Conservation (phyloP, 2,329 filamentous ascomycete genomes). For the Colletotrichum magnum region DNA sequence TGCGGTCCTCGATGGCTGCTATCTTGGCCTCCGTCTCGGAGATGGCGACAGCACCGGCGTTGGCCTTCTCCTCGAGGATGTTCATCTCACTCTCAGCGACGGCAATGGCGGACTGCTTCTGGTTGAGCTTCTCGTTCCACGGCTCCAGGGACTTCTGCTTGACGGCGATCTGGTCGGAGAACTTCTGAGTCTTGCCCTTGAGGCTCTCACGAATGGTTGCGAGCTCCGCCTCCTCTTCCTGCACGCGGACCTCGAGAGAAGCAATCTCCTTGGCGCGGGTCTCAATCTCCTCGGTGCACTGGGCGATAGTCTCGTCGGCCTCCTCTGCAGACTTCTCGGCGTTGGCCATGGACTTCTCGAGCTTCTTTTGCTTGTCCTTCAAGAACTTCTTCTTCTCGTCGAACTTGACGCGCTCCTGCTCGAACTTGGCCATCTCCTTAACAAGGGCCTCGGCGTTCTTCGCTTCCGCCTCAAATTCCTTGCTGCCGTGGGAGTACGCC, state of each 20-base stretch:
- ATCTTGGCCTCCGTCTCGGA: constrained; percentile 89
- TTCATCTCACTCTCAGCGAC: constrained; percentile 95
- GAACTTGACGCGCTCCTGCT: constrained; percentile 97
- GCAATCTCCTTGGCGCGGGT: constrained; percentile 81
- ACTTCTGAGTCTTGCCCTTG: constrained; percentile 95
- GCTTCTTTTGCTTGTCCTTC: constrained; percentile 90
- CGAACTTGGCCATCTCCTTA: constrained; percentile 92
- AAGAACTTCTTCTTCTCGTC: constrained; percentile 98
- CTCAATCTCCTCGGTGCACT: constrained; percentile 84
- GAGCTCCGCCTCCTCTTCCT: constrained; percentile 85
- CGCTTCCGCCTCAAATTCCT: constrained; percentile 86
- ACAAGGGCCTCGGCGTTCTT: constrained; percentile 83
- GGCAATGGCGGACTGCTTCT: constrained; percentile 93
- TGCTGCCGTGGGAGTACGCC: constrained; percentile 84
- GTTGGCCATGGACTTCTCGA: constrained; percentile 87
- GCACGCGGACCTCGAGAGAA: constrained; percentile 81
- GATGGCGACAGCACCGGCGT: constrained; percentile 86
- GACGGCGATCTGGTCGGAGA: constrained; percentile 90
- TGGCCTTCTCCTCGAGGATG: constrained; percentile 91
- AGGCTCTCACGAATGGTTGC: constrained; percentile 86
- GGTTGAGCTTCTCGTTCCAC: constrained; percentile 97
- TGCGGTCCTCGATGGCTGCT: constrained; percentile 77
- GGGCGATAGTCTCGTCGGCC: constrained; percentile 82
- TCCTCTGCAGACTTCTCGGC: constrained; percentile 82
- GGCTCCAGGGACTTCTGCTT: constrained; percentile 97